Base-by-base conservation (phyloP, 805 yeast species). In the Pichia occidentalis region DNA sequence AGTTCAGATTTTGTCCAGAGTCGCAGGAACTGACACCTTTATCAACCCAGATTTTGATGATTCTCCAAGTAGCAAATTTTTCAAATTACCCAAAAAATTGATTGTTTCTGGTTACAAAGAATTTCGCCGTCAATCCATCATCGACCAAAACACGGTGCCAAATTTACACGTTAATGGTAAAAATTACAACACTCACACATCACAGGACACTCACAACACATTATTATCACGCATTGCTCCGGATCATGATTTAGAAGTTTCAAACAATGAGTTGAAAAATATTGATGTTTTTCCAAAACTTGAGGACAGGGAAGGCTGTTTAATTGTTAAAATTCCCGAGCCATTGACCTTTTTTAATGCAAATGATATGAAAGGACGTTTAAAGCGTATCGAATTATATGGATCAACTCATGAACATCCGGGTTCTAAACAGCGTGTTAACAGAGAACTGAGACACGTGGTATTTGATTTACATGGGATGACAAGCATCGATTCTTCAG, bases 311-410 rank as follows among this genome's bases (percentile, higher is more conserved):
- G 84, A 80, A 47, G 87, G 86, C 0, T 81, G 87, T 39, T 63
- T 88, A 24, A 75, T 86, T 21, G 81, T 87, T 25, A 81, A 80
- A 46, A 73, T 87, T 29, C 87, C 95, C 0, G 96, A 87, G 53
- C 95, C 96, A 1, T 64, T 87, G 43, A 85, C 88, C 5, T 87
- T 87, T 59, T 85, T 95, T 27, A 87, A 88, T 56, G 71, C 88
- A 7, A 81, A 81, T 20, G 94, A 85, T 49, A 64, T 87, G 44
- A 76, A 80, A 44, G 66, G 73, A 40, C 65, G 90, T 25, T 62
- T 87, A 41, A 64, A 69, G 29, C 65, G 95, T 30, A 62, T 87
- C 21, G 95, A 87, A 53, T 61, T 73, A 37, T 85, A 83, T 50
- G 94, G 95, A 0, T 77, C 94, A 0, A 67, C 78, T 18, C 70